Conservation (phyloP, 345 rosid genomes). For the Gossypium rotundifolium region DNA sequence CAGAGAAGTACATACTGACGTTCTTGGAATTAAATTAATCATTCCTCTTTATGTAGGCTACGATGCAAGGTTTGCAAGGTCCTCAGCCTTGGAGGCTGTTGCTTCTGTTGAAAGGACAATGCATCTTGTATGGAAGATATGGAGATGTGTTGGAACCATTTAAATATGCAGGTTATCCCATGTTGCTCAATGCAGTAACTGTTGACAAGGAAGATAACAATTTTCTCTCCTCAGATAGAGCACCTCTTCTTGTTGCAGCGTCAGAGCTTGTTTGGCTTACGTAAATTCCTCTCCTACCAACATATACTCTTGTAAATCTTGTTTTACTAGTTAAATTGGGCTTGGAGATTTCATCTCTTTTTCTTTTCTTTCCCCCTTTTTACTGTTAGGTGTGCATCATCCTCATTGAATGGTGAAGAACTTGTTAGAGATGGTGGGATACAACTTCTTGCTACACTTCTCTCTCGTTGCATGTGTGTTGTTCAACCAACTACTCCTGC, state of each 20-base stretch:
- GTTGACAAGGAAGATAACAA: conserved; percentile 89
- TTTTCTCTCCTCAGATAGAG: conserved; percentile 84
- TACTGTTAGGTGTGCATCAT: conserved; percentile 71
- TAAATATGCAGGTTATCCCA: conserved; percentile 99
- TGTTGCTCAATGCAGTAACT: conserved; percentile 88
- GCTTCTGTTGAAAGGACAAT: conserved; percentile 92
- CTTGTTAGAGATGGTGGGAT: conserved; percentile 96
- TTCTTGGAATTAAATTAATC: not conserved
- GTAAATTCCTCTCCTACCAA: conserved; percentile 32
- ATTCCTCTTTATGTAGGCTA: conserved; percentile 53
- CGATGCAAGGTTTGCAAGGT: conserved; percentile 99
- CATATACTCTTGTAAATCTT: conserved; percentile 9
- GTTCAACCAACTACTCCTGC: conserved; percentile 96
- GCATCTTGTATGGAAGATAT: conserved; percentile 87
- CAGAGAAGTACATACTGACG: conserved; percentile 6
- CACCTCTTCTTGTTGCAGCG: conserved; percentile 96
- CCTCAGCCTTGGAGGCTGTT: conserved; percentile 97
- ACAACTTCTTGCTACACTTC: conserved; percentile 80
- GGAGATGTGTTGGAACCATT: conserved; percentile 85
- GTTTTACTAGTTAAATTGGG: conserved; percentile 7
- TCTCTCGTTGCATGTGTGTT: conserved; percentile 88
- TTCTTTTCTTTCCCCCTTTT: not conserved
- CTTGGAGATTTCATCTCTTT: not conserved
- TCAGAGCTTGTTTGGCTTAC: conserved; percentile 95
- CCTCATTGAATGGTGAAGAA: conserved; percentile 98